These are phyloP conservation scores for Cladosporium cucumerinum DNA, from an alignment of 2,329 filamentous ascomycete species.

Conservation along the genomic window DNA sequence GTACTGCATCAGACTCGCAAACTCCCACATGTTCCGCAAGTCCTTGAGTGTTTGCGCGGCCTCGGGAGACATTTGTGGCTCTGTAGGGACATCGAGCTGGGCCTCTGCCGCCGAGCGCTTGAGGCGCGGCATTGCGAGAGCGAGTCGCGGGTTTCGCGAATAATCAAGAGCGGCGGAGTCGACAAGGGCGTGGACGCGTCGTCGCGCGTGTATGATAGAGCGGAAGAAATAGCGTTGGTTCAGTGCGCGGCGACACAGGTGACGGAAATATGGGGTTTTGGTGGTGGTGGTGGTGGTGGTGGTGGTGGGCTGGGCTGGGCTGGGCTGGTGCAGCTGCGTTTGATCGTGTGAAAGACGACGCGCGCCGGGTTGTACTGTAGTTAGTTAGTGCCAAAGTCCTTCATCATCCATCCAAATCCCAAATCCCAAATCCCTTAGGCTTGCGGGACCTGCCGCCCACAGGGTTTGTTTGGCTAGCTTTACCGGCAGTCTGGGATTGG, in stretches of 20 bases:
- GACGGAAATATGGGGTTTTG: not conserved
- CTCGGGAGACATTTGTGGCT: constrained; percentile 23
- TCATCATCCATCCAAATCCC: not conserved
- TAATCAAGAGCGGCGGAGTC: not conserved
- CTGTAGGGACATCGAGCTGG: constrained; percentile 38
- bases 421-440: not conserved
- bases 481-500: not conserved
- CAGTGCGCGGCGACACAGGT: not conserved
- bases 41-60: constrained; percentile 54
- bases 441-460: not conserved
- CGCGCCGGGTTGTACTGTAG: too few species aligned
- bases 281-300: too few species aligned
- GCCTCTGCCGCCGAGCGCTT: constrained; percentile 56
- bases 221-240: not conserved
- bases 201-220: not conserved
- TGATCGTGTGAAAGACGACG: not conserved
- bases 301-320: too few species aligned
- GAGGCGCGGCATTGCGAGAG: constrained; percentile 49
- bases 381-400: not conserved
- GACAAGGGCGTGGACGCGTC: not conserved
- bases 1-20: constrained; percentile 90
- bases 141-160: not conserved
- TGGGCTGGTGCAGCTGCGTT: not conserved
- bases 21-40: constrained; percentile 91
- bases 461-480: not conserved